A percentile compares a stretch with the other conserved stretches of the same genome.
Conservation (phyloP, 768 basidiomycete species). For the Clathrus columnatus region DNA sequence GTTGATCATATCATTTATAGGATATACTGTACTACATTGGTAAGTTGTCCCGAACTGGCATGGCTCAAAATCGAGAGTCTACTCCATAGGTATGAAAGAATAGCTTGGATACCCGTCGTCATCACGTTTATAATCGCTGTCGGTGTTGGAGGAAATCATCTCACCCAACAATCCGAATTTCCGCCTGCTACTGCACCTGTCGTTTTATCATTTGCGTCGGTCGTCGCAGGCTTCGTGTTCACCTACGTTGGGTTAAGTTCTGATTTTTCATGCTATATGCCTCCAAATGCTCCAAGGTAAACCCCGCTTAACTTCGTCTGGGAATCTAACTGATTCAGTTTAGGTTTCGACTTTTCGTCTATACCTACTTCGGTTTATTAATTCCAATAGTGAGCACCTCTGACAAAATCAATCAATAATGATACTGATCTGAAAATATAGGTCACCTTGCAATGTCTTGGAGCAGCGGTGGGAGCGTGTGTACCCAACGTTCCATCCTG, state of each 20-base stretch:
- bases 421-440: slow-evolving; percentile 12
- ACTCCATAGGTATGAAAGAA: slow-evolving; percentile 54
- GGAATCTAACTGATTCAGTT: background rate
- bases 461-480: slow-evolving; percentile 57
- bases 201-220: slow-evolving; percentile 59
- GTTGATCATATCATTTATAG: slow-evolving; percentile 60
- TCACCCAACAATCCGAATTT: slow-evolving; percentile 37
- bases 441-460: slow-evolving; percentile 44
- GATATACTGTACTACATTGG: slow-evolving; percentile 54
- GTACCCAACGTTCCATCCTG: slow-evolving; percentile 48
- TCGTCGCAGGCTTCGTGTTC: slow-evolving; percentile 65
- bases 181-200: slow-evolving; percentile 45
- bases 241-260: slow-evolving; percentile 53
- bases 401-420: background rate
- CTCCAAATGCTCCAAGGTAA: slow-evolving; percentile 48
- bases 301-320: slow-evolving; percentile 4
- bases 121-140: slow-evolving; percentile 62
- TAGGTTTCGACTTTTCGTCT: slow-evolving; percentile 54
- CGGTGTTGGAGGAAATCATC: slow-evolving; percentile 66
- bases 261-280: slow-evolving; percentile 70
- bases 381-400: slow-evolving; percentile 43
- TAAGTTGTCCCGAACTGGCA: slow-evolving; percentile 15
- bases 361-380: slow-evolving; percentile 57
- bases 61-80: background rate
- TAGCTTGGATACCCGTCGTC: slow-evolving; percentile 73